phyloP scores from a whole-genome alignment of 2,329 filamentous ascomycete species.

The Stenocarpella maydis region DNA sequence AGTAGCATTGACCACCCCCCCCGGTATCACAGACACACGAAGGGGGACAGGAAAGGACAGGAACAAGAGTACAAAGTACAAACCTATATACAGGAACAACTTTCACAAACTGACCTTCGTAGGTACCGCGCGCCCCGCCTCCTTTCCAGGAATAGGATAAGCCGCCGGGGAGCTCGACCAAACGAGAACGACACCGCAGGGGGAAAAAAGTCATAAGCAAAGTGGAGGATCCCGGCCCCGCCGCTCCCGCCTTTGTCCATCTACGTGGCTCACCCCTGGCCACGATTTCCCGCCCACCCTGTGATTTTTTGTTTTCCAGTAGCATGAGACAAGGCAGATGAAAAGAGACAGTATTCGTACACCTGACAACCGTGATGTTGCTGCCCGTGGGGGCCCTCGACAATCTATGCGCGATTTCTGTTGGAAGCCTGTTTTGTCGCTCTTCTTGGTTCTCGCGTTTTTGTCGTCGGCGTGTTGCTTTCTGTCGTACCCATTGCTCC shows the following conservation, averaged over 20 bases:
- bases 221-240: neutral
- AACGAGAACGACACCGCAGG: neutral
- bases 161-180: neutral
- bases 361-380: conserved; percentile 31
- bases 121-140: neutral
- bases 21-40: conserved; percentile 32
- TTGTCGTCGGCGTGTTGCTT: conserved; percentile 29
- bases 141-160: conserved; percentile 12
- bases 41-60: neutral
- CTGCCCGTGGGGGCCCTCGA: conserved; percentile 35
- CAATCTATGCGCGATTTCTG: conserved; percentile 34
- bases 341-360: conserved; percentile 32
- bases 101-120: neutral
- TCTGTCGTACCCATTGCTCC: conserved; percentile 28
- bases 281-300: conserved; percentile 22
- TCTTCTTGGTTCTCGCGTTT: conserved; percentile 28
- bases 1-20: conserved; percentile 17
- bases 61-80: conserved; percentile 15
- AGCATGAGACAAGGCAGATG: conserved; percentile 22
- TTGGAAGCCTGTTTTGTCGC: conserved; percentile 31
- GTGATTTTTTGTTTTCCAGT: conserved; percentile 26
- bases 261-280: conserved; percentile 24
- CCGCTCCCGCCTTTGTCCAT: conserved; percentile 21
- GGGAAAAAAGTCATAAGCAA: neutral
- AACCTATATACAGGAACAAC: conserved; percentile 26